Evolutionary conservation across 2,329 filamentous ascomycete genomes (phyloP).

Genomic region (Plenodomus lindquistii): DNA sequence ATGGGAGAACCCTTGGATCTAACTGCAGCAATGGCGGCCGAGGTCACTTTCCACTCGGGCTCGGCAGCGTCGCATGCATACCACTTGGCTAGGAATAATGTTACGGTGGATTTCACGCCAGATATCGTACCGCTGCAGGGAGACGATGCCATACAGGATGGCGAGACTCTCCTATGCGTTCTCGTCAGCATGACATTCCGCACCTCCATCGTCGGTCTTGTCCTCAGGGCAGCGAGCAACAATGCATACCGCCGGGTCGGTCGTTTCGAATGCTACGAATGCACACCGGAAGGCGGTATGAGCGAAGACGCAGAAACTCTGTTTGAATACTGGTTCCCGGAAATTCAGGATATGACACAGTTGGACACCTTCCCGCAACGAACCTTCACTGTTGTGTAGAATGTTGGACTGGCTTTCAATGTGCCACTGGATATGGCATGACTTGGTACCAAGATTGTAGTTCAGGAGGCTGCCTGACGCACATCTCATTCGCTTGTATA

Average conservation of each 20-base stretch:
- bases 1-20: conserved; percentile 34
- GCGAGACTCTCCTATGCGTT: conserved; percentile 38
- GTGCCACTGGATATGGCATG: background rate
- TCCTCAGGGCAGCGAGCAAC: conserved; percentile 27
- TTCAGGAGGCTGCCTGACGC: background rate
- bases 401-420: background rate
- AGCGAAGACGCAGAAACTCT: conserved; percentile 41
- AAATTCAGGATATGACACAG: conserved; percentile 42
- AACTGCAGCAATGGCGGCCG: conserved; percentile 40
- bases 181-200: conserved; percentile 44
- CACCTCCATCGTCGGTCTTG: conserved; percentile 39
- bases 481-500: background rate
- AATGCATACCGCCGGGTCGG: conserved; percentile 38
- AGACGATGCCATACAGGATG: conserved; percentile 30
- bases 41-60: conserved; percentile 29
- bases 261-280: conserved; percentile 44
- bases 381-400: conserved; percentile 35
- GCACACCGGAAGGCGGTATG: conserved; percentile 32
- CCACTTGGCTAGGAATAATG: conserved; percentile 28
- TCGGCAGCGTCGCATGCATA: conserved; percentile 19
- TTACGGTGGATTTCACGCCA: conserved; percentile 39
- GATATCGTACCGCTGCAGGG: conserved; percentile 33
- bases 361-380: conserved; percentile 36
- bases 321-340: conserved; percentile 42
- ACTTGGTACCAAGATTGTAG: background rate